A percentile compares a stretch with the other conserved stretches of the same genome.
phyloP scores from a whole-genome alignment of 192 early-diverging fungal genomes.

The Backusella tuberculispora region DNA sequence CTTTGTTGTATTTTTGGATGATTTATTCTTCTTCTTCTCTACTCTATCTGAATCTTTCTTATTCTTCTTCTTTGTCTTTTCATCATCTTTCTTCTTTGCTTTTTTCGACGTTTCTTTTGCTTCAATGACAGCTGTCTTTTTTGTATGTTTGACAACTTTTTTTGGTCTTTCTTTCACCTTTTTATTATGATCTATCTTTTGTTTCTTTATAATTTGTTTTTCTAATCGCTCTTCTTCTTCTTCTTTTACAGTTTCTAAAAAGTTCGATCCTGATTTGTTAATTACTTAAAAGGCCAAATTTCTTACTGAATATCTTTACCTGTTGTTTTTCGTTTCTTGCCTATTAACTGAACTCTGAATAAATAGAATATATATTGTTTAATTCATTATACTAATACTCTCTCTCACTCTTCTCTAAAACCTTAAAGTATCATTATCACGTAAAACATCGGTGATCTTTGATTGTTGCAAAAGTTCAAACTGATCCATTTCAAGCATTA shows the following conservation, averaged over 20 bases:
- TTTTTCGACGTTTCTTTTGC: neutral
- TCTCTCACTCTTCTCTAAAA: neutral
- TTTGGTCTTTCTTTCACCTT: neutral
- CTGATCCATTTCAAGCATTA: constrained; percentile 2
- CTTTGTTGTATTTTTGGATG: neutral
- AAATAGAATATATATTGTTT: neutral
- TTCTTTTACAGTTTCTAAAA: too few species aligned
- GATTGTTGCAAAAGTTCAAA: neutral
- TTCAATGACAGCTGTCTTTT: neutral
- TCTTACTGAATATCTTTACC: neutral
- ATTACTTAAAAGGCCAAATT: neutral
- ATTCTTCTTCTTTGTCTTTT: neutral
- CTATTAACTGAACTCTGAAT: neutral
- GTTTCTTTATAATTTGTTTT: neutral
- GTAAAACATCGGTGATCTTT: neutral
- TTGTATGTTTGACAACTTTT: neutral
- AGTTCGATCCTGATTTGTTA: too few species aligned
- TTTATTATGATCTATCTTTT: neutral
- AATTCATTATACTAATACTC: neutral
- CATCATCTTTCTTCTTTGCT: neutral
- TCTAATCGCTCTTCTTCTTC: neutral
- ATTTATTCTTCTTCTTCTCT: neutral
- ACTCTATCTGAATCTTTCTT: neutral
- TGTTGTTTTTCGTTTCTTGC: neutral
- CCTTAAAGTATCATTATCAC: constrained; percentile 7